A percentile compares a stretch with the other conserved stretches of the same genome.
phyloP scores from a whole-genome alignment of 129 eudicot species.

The Helichrysum umbraculigerum region DNA sequence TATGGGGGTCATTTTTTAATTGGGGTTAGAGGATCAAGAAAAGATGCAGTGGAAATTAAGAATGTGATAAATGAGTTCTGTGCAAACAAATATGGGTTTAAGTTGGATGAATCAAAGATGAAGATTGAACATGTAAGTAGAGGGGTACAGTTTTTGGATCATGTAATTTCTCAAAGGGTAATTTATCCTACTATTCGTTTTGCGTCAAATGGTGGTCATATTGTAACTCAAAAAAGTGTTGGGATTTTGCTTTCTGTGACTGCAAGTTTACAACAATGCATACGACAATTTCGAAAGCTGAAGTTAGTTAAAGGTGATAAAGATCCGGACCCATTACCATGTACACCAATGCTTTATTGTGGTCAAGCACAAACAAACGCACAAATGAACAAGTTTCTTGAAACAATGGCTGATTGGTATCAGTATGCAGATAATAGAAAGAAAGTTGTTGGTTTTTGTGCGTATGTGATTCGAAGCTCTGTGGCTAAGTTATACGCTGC shows the following conservation, averaged over 20 bases:
- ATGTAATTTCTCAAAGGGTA: slow-evolving; percentile 71
- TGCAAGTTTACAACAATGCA: slow-evolving; percentile 87
- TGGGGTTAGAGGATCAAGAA: slow-evolving; percentile 88
- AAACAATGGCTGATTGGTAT: slow-evolving; percentile 96
- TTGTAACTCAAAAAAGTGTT: slow-evolving; percentile 83
- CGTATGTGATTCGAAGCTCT: slow-evolving; percentile 77
- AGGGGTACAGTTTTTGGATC: slow-evolving; percentile 87
- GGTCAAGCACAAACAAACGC: slow-evolving; percentile 95
- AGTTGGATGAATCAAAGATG: slow-evolving; percentile 60
- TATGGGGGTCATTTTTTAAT: slow-evolving; percentile 88
- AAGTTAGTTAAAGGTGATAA: slow-evolving; percentile 76
- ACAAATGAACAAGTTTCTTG: slow-evolving; percentile 93
- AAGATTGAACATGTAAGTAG: slow-evolving; percentile 84
- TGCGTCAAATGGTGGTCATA: slow-evolving; percentile 82
- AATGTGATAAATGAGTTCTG: slow-evolving; percentile 68
- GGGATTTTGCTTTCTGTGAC: slow-evolving; percentile 88
- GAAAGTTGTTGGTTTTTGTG: slow-evolving; percentile 79
- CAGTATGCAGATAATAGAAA: slow-evolving; percentile 91
- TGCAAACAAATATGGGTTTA: slow-evolving; percentile 52
- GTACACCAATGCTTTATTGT: slow-evolving; percentile 88
- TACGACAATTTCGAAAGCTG: slow-evolving; percentile 71
- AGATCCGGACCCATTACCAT: slow-evolving; percentile 97
- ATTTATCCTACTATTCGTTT: slow-evolving; percentile 90
- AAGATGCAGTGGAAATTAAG: slow-evolving; percentile 71
- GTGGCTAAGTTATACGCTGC: slow-evolving; percentile 94